phyloP scores from a whole-genome alignment of 129 eudicot genomes.

The Chrysanthemum seticuspe region DNA sequence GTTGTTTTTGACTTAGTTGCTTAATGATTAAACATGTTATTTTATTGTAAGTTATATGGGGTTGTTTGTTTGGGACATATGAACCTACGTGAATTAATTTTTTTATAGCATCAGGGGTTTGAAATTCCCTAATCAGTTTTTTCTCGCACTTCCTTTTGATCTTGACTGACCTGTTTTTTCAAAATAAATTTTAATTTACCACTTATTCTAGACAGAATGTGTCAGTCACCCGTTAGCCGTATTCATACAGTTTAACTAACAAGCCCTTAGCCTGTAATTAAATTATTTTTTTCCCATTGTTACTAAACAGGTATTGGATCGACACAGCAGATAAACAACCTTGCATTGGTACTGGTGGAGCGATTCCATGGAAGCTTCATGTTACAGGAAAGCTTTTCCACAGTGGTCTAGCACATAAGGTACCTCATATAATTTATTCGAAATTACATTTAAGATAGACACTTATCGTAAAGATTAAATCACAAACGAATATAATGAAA shows the following conservation, averaged over 20 bases:
- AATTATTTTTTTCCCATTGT: background rate
- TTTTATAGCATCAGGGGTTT: background rate
- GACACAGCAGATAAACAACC: constrained; percentile 99
- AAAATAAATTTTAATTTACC: background rate
- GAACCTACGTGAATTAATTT: background rate
- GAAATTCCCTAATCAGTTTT: background rate
- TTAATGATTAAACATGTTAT: no score
- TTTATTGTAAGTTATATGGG: no score
- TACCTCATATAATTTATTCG: constrained; percentile 12
- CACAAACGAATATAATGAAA: background rate
- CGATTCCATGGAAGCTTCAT: constrained; percentile 89
- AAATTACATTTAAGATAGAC: background rate
- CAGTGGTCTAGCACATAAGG: constrained; percentile 95
- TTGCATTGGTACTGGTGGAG: constrained; percentile 98
- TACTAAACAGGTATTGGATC: constrained; percentile 71
- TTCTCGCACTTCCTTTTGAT: background rate
- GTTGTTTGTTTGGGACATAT: background rate
- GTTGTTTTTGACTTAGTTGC: no score
- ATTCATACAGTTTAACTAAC: background rate
- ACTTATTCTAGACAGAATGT: no score
- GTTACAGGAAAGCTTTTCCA: constrained; percentile 90
- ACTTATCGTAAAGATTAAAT: background rate
- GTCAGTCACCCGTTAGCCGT: background rate
- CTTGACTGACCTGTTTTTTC: background rate
- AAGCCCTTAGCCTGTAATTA: background rate